These are phyloP conservation scores for Linanthus parryae DNA, from an alignment of 148 eudicot genomes.

Conservation along the genomic window DNA sequence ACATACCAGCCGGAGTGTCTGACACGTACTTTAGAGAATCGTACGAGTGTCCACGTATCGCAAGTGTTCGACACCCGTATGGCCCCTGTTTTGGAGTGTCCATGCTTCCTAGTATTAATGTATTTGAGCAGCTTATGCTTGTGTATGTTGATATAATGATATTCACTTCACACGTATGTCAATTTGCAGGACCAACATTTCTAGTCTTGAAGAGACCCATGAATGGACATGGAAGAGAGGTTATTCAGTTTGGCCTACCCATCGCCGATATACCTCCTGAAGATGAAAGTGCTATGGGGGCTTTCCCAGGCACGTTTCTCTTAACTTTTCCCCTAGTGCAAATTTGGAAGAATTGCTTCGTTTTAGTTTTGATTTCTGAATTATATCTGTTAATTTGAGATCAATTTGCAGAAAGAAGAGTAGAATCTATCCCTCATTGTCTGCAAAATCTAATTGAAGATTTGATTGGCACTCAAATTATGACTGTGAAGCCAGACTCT, in stretches of 20 bases:
- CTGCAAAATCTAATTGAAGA: constrained; percentile 43
- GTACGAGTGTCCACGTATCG: too few relatives aligned
- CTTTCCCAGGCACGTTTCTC: constrained; percentile 29
- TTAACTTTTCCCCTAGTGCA: neutral
- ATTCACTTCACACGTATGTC: constrained; percentile 3
- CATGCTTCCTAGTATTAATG: neutral
- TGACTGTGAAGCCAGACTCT: constrained; percentile 44
- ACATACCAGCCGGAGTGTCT: too few relatives aligned
- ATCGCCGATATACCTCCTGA: constrained; percentile 36
- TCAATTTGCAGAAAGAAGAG: constrained; percentile 33
- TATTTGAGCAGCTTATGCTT: neutral
- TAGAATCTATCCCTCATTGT: constrained; percentile 47
- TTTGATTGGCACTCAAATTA: constrained; percentile 31
- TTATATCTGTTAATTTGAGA: constrained; percentile 14
- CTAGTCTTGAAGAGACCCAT: constrained; percentile 42
- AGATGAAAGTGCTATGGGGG: constrained; percentile 21
- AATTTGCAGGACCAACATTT: constrained; percentile 44
- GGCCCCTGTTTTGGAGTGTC: neutral
- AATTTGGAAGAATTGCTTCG: neutral
- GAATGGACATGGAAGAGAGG: constrained; percentile 65
- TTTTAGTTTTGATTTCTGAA: neutral
- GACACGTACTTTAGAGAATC: too few relatives aligned
- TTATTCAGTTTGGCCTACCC: constrained; percentile 55
- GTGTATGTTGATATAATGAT: neutral
- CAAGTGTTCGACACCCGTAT: too few relatives aligned